Base-by-base conservation (phyloP, 148 eudicot species). In the Chenopodium suecicum region DNA sequence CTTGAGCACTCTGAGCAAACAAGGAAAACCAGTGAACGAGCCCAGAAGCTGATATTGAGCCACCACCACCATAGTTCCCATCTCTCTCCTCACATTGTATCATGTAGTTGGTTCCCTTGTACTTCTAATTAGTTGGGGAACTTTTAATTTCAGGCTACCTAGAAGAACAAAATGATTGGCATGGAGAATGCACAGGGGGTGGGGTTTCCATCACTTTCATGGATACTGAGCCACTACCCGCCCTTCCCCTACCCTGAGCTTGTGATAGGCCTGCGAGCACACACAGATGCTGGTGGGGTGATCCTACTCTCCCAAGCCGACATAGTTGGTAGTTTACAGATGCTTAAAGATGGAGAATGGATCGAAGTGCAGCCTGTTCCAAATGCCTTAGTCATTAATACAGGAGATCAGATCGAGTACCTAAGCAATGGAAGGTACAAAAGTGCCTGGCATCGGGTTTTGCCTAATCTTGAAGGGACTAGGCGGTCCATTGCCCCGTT, bases 241-340 rank as follows among this genome's bases (percentile, higher is more conserved):
- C 96, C 98, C 6, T 93, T 98, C 74, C 94, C 98, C 7, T 81
- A 86, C 44, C 99, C 99, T 0, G 98, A 94, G 11, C 84, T 37
- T 64, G 91, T 93, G 77, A 84, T 50, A 0, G 98, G 90, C 6
- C 91, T 95, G 13, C 86, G 99, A 6, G 97, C 98, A 32, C 99
- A 95, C 92, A 95, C 97, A 1, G 99, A 95, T 27, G 99, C 99
- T 0, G 99, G 99, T 2, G 99, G 99, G 0, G 89, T 95, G 7
- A 89, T 95, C 85, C 85, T 93, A 20, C 94, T 95, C 74, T 91
- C 87, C 85, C 99, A 95, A 80, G 99, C 93, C 27, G 99, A 93
- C 78, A 16, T 82, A 60, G 91, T 89, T 17, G 80, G 83, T 0
- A 93, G 97, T 3, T 94, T 95, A 20, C 91, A 95, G 74, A 90